Evolutionary conservation across 2,329 filamentous ascomycete species (phyloP).

Genomic region (Xylariaceae sp.): DNA sequence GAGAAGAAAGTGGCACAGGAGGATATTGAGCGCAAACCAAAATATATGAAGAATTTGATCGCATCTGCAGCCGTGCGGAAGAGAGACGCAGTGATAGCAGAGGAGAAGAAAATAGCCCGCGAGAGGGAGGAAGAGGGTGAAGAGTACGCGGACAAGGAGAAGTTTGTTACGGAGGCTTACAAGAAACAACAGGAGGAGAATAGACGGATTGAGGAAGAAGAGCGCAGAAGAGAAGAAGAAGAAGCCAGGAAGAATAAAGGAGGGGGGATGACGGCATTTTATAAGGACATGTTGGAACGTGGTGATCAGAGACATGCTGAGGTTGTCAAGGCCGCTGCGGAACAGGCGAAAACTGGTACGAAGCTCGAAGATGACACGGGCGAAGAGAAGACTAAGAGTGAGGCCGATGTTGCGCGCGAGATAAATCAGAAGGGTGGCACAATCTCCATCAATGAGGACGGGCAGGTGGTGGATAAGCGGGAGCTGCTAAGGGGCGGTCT

Average conservation of each 20-base stretch:
- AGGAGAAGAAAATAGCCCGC: conserved; percentile 74
- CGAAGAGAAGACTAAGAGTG: conserved; percentile 47
- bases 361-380: conserved; percentile 31
- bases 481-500: conserved; percentile 72
- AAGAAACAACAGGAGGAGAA: conserved; percentile 78
- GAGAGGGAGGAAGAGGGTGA: conserved; percentile 79
- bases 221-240: conserved; percentile 60
- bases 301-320: conserved; percentile 68
- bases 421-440: conserved; percentile 58
- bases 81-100: conserved; percentile 71
- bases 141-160: conserved; percentile 77
- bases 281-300: conserved; percentile 67
- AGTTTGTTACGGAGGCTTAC: conserved; percentile 81
- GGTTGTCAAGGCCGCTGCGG: conserved; percentile 63
- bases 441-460: conserved; percentile 75
- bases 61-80: conserved; percentile 72
- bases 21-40: conserved; percentile 60
- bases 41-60: conserved; percentile 73
- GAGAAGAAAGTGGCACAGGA: conserved; percentile 50
- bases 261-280: conserved; percentile 75
- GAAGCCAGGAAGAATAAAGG: conserved; percentile 61
- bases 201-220: conserved; percentile 64
- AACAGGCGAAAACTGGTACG: conserved; percentile 42
- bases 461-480: conserved; percentile 79
- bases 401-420: conserved; percentile 62